These are phyloP conservation scores for Crucihimalaya himalaica DNA, from an alignment of 345 rosid genomes.

Conservation along the genomic window DNA sequence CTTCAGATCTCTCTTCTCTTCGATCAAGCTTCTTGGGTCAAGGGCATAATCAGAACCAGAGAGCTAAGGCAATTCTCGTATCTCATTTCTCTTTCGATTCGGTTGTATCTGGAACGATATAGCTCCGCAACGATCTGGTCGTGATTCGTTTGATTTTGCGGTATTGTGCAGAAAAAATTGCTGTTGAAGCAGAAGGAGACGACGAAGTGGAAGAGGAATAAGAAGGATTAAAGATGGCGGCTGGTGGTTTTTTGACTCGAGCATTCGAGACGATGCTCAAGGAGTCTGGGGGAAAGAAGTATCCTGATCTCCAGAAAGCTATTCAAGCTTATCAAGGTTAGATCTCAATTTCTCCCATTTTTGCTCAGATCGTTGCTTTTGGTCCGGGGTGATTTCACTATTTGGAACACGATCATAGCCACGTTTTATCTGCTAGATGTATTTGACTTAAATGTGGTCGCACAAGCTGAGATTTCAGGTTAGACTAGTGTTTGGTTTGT, in stretches of 20 bases:
- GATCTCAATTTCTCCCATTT: conserved; percentile 37
- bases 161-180: conserved; percentile 5
- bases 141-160: conserved; percentile 11
- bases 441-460: background rate
- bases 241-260: conserved; percentile 90
- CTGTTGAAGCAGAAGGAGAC: conserved; percentile 20
- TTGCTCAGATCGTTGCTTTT: background rate
- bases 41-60: conserved; percentile 12
- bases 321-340: conserved; percentile 75
- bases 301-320: conserved; percentile 84
- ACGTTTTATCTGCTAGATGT: conserved; percentile 3
- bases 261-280: conserved; percentile 96
- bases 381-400: background rate
- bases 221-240: conserved; percentile 53
- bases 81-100: conserved; percentile 28
- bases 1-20: conserved; percentile 39
- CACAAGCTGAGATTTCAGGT: background rate
- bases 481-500: background rate
- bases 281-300: conserved; percentile 83
- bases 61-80: conserved; percentile 24
- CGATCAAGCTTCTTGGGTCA: conserved; percentile 35
- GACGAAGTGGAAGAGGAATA: conserved; percentile 7
- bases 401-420: conserved; percentile 19
- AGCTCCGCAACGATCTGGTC: conserved; percentile 6
- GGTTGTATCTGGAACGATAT: conserved; percentile 10